Evolutionary conservation across 1,284 basidiomycete genomes (phyloP).

Genomic region (Trichosporon sp.): DNA sequence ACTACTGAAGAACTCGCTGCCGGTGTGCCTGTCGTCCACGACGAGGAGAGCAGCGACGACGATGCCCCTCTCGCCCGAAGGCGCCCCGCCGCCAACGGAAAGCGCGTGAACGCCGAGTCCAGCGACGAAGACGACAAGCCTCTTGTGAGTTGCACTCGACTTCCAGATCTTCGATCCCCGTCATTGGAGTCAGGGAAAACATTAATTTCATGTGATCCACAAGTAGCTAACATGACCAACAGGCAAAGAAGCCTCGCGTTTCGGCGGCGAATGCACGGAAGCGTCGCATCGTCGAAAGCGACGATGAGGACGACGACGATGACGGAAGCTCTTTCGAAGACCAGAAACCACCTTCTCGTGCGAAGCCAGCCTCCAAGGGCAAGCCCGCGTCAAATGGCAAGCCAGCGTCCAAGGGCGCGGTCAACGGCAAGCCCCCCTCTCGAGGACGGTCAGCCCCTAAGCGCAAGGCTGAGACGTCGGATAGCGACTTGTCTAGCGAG

Average conservation of each 20-base stretch:
- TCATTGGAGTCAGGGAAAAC: slow-evolving; percentile 3
- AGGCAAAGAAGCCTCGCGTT: slow-evolving; percentile 40
- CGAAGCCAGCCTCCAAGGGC: slow-evolving; percentile 26
- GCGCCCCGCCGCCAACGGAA: slow-evolving; percentile 38
- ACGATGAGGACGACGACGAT: slow-evolving; percentile 38
- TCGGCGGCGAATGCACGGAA: slow-evolving; percentile 38
- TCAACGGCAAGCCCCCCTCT: slow-evolving; percentile 51
- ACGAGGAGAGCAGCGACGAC: slow-evolving; percentile 27
- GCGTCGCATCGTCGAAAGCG: slow-evolving; percentile 48
- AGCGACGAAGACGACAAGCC: slow-evolving; percentile 54
- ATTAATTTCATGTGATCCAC: not conserved
- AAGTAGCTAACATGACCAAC: slow-evolving; percentile 4
- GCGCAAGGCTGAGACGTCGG: slow-evolving; percentile 23
- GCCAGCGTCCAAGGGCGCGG: slow-evolving; percentile 33
- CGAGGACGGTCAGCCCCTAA: slow-evolving; percentile 43
- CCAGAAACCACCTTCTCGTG: slow-evolving; percentile 65
- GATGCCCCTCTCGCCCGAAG: slow-evolving; percentile 30
- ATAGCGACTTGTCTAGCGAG: slow-evolving; percentile 26
- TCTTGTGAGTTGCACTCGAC: slow-evolving; percentile 41
- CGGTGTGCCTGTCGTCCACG: slow-evolving; percentile 27
- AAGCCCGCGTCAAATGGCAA: slow-evolving; percentile 56
- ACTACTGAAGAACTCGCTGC: slow-evolving; percentile 24
- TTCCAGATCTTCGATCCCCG: not conserved
- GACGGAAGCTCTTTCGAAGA: slow-evolving; percentile 58
- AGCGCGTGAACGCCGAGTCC: slow-evolving; percentile 31